Evolutionary conservation across 495 filamentous ascomycete genomes (phyloP).

Genomic region (Podospora appendiculata): DNA sequence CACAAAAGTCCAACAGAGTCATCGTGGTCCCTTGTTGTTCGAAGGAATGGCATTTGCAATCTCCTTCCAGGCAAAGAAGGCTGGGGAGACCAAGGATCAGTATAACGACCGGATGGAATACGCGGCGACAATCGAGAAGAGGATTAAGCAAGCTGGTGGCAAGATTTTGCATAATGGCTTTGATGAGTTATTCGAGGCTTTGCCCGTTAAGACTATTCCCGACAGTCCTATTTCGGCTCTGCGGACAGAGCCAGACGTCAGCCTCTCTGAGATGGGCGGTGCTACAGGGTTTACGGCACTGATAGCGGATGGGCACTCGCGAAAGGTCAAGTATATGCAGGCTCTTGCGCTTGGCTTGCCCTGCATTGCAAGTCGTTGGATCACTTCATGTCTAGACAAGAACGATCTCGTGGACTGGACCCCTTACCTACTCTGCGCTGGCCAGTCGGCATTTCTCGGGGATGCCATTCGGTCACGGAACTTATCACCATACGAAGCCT

Average conservation of each 20-base stretch:
- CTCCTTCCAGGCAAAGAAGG: slow-evolving; percentile 48
- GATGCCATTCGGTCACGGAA: slow-evolving; percentile 71
- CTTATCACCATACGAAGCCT: slow-evolving; percentile 51
- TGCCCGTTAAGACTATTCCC: slow-evolving; percentile 18
- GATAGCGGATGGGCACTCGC: slow-evolving; percentile 78
- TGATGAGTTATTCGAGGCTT: slow-evolving; percentile 68
- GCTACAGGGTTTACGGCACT: slow-evolving; percentile 70
- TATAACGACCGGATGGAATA: slow-evolving; percentile 40
- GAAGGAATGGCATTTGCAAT: slow-evolving; percentile 75
- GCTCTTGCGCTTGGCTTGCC: slow-evolving; percentile 86
- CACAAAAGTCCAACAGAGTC: slow-evolving; percentile 1
- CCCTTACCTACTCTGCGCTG: slow-evolving; percentile 78
- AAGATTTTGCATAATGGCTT: slow-evolving; percentile 68
- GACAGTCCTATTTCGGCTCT: slow-evolving; percentile 5
- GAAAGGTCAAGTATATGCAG: slow-evolving; percentile 92
- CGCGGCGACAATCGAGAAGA: slow-evolving; percentile 29
- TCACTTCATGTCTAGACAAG: slow-evolving; percentile 60
- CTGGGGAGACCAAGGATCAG: slow-evolving; percentile 45
- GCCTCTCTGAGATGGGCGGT: slow-evolving; percentile 35
- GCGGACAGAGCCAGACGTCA: slow-evolving; percentile 19
- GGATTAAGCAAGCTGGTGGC: slow-evolving; percentile 57
- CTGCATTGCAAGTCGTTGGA: slow-evolving; percentile 73
- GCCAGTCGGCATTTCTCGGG: slow-evolving; percentile 66
- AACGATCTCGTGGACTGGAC: slow-evolving; percentile 61
- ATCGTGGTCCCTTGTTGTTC: slow-evolving; percentile 42